Evolutionary conservation across 371 early-diverging fungal species (phyloP), one percentile per base, ranked within the genome.

Genomic region (Smittium culicis): DNA sequence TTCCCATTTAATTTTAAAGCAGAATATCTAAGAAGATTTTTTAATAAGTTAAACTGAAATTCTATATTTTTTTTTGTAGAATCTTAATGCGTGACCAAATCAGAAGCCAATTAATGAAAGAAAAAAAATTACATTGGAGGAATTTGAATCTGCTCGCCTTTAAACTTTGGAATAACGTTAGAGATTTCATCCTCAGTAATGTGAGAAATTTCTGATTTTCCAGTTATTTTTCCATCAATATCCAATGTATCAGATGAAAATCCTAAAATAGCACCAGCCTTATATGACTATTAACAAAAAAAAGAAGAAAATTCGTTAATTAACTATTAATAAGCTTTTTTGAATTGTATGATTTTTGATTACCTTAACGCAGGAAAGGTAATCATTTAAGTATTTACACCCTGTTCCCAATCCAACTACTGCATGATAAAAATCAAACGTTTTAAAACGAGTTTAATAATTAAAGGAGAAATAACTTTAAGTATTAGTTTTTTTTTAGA

Each of bases 151-250:
- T n/a, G n/a, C n/a, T n/a, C n/a, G n/a, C n/a, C n/a, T n/a, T n/a
- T n/a, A n/a, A n/a, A n/a, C n/a, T n/a, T n/a, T n/a, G n/a, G n/a
- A n/a, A n/a, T n/a, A n/a, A n/a, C n/a, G n/a, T n/a, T n/a, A n/a
- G n/a, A n/a, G n/a, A n/a, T n/a, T n/a, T n/a, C n/a, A n/a, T n/a
- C n/a, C n/a, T n/a, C n/a, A n/a, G n/a, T n/a, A n/a, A n/a, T n/a
- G n/a, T n/a, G n/a, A n/a, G n/a, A n/a, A n/a, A n/a, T n/a, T n/a
- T n/a, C n/a, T n/a, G n/a, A n/a, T n/a, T n/a, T n/a, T n/a, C n/a
- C n/a, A n/a, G n/a, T n/a, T 8, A 62, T 62, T 62, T n/a, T 62
- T 33, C 63, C 63, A 62, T 62, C 63, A 24, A 62, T 31, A 62
- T 62, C 63, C 2, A 27, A 11, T 11, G 63, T 30, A 11, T 62